Percentiles rank a stretch among this genome's conserved stretches.
Conservation (phyloP, 495 filamentous ascomycete species). For the Penicillium steckii region DNA sequence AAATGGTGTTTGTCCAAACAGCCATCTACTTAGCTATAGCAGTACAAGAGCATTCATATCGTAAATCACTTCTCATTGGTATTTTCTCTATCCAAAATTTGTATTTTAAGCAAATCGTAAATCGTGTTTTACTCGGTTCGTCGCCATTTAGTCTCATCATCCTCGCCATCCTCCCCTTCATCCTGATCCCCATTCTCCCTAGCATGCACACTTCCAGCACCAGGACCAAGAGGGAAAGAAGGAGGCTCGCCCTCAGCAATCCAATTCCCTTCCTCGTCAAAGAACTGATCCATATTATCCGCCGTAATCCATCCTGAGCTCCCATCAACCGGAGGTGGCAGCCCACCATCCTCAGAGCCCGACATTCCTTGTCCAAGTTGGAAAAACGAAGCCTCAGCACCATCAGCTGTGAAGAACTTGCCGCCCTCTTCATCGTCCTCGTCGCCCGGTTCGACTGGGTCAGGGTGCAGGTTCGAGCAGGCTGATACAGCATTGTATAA, state of each 20-base stretch:
- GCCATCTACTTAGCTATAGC: too few relatives aligned
- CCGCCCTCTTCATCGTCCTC: slow-evolving; percentile 50
- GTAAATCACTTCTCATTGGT: neutral
- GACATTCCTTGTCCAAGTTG: neutral
- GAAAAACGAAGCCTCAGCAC: neutral
- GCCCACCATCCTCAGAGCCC: slow-evolving; percentile 44
- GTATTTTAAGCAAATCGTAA: neutral
- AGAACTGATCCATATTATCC: slow-evolving; percentile 84
- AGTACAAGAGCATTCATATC: too few relatives aligned
- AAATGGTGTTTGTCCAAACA: too few relatives aligned
- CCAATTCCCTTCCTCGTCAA: slow-evolving; percentile 65
- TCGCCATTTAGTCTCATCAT: slow-evolving; percentile 60
- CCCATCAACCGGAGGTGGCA: slow-evolving; percentile 77
- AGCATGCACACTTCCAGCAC: slow-evolving; percentile 55
- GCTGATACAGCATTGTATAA: slow-evolving; percentile 80
- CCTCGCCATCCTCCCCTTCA: slow-evolving; percentile 30
- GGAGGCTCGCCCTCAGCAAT: slow-evolving; percentile 43
- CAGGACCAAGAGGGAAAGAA: slow-evolving; percentile 48
- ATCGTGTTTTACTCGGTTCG: slow-evolving; percentile 48
- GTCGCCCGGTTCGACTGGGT: slow-evolving; percentile 52
- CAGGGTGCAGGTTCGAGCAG: slow-evolving; percentile 88
- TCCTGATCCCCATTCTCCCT: slow-evolving; percentile 42
- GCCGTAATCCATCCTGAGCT: slow-evolving; percentile 95
- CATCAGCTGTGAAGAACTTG: slow-evolving; percentile 19
- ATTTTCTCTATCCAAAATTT: slow-evolving; percentile 1